Conservation (phyloP, 768 basidiomycete genomes). For the Mycena rosella region DNA sequence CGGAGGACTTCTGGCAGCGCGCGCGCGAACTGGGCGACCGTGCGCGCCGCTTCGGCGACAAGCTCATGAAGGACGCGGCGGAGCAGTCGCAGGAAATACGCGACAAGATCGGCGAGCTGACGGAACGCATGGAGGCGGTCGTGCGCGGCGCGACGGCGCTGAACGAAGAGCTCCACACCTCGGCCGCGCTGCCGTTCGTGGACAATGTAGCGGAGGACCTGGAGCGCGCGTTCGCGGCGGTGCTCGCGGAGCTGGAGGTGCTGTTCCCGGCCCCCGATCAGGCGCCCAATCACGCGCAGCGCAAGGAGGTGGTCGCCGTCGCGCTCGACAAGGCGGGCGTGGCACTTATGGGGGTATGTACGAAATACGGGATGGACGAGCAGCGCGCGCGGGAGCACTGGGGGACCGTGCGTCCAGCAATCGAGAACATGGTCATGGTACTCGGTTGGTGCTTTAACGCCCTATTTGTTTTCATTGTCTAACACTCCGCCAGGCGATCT, state of each 20-base stretch:
- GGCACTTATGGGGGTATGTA: slow-evolving; percentile 40
- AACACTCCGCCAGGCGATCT: slow-evolving; percentile 46
- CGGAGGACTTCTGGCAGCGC: slow-evolving; percentile 26
- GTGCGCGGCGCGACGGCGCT: slow-evolving; percentile 36
- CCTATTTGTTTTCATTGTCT: not conserved
- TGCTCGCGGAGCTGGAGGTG: slow-evolving; percentile 42
- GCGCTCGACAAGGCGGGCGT: slow-evolving; percentile 44
- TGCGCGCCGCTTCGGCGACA: slow-evolving; percentile 35
- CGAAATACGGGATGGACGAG: slow-evolving; percentile 42
- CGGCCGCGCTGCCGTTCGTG: slow-evolving; percentile 1
- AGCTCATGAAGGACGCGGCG: slow-evolving; percentile 35
- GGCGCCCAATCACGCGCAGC: slow-evolving; percentile 45
- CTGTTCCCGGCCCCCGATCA: slow-evolving; percentile 47
- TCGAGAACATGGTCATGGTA: slow-evolving; percentile 41
- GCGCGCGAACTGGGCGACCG: slow-evolving; percentile 25
- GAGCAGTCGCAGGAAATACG: slow-evolving; percentile 29
- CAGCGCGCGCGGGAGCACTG: slow-evolving; percentile 39
- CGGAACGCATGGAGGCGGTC: slow-evolving; percentile 35
- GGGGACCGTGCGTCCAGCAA: slow-evolving; percentile 38
- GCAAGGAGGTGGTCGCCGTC: slow-evolving; percentile 36
- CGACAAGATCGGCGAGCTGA: slow-evolving; percentile 41
- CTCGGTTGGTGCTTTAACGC: slow-evolving; percentile 36
- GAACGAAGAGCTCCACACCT: slow-evolving; percentile 20
- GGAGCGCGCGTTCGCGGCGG: slow-evolving; percentile 34
- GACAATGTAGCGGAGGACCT: slow-evolving; percentile 38